Percentiles rank a stretch among this genome's conserved stretches.
These are phyloP conservation scores for Trichomonas vaginalis DNA, from an alignment of 208 protist species.

Conservation along the genomic window DNA sequence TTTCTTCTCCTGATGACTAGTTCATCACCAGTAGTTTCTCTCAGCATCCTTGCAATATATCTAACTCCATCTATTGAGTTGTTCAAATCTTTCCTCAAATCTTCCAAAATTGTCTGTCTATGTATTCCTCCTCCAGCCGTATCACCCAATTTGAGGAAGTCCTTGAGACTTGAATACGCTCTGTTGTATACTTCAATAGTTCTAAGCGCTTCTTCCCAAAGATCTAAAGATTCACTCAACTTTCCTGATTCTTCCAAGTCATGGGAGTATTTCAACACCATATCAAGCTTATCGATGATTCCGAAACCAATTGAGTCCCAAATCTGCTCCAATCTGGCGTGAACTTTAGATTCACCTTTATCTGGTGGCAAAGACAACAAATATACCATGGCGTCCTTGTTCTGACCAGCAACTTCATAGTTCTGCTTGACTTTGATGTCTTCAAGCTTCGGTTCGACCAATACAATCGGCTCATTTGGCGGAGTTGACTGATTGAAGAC, in stretches of 20 bases:
- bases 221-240: background rate
- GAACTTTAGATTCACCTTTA: background rate
- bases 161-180: background rate
- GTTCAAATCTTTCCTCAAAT: background rate
- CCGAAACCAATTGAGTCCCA: background rate
- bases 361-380: background rate
- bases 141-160: background rate
- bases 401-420: background rate
- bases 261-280: background rate
- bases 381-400: background rate
- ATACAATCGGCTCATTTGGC: background rate
- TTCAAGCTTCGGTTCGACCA: background rate
- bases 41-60: background rate
- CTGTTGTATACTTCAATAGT: background rate
- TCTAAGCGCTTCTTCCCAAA: background rate
- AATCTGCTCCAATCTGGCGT: background rate
- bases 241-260: background rate
- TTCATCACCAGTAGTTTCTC: background rate
- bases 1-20: background rate
- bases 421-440: background rate
- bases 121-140: background rate
- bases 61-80: background rate
- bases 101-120: background rate
- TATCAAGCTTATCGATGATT: background rate
- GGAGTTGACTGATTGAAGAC: background rate